These are phyloP conservation scores for Extremus antarcticus DNA, from an alignment of 495 filamentous ascomycete species.

Conservation along the genomic window DNA sequence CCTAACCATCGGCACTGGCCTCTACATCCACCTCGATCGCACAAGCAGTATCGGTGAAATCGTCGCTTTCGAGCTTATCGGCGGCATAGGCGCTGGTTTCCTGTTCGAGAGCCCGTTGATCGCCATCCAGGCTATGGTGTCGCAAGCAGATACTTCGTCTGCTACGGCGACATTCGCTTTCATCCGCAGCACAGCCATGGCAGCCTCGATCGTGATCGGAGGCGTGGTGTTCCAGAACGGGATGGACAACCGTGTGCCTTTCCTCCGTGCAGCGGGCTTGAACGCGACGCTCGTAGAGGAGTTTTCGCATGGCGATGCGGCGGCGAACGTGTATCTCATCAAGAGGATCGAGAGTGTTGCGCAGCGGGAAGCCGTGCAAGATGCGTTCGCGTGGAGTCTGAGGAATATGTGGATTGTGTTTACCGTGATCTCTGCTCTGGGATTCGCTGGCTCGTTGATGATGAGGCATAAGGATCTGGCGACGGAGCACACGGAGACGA, in stretches of 20 bases:
- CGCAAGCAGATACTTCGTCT: constrained; percentile 25
- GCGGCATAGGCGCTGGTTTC: constrained; percentile 25
- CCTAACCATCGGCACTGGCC: constrained; percentile 41
- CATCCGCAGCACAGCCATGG: constrained; percentile 24
- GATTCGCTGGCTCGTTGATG: constrained; percentile 43
- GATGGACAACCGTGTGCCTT: constrained; percentile 36
- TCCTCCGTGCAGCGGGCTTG: constrained; percentile 39
- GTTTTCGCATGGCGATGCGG: constrained; percentile 40
- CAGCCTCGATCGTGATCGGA: constrained; percentile 29
- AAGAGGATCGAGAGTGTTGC: constrained; percentile 33
- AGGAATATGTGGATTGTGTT: constrained; percentile 54
- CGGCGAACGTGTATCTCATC: constrained; percentile 41
- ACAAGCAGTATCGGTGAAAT: constrained; percentile 35
- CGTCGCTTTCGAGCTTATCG: constrained; percentile 28
- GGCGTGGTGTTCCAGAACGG: constrained; percentile 41
- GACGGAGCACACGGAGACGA: constrained; percentile 52
- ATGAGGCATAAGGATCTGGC: constrained; percentile 42
- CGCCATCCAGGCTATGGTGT: constrained; percentile 26
- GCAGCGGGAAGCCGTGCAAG: constrained; percentile 38
- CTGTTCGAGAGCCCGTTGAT: constrained; percentile 30
- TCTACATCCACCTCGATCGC: constrained; percentile 39
- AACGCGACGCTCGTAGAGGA: constrained; percentile 27
- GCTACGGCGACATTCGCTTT: constrained; percentile 28
- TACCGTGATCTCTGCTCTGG: constrained; percentile 40
- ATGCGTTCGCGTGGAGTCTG: constrained; percentile 50